Evolutionary conservation across 2,329 filamentous ascomycete genomes (phyloP), one percentile per base, ranked within the genome.

Genomic region (Botrytis tulipae): DNA sequence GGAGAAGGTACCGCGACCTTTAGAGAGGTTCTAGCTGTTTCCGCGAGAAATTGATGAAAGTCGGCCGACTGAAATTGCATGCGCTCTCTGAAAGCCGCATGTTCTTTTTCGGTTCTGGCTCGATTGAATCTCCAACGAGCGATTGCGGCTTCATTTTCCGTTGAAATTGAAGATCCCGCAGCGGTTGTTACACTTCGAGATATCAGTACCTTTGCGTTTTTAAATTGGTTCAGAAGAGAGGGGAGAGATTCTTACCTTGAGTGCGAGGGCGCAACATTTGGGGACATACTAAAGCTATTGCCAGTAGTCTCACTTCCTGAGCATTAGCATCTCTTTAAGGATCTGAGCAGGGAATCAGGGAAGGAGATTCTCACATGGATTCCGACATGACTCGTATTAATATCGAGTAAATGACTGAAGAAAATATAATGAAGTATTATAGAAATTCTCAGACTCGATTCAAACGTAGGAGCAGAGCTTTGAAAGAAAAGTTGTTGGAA

Each of bases 31-130:
- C 14, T 57, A 4, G 66, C 66, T n/a, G 37, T 42, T 9, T 57
- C 46, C 16, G 35, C 40, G 3, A 69, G 66, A 7, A 69, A 69
- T 22, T 57, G 66, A 20, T 69, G 66, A 9, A 57, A 69, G 20
- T 69, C 66, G 9, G 66, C 66, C 6, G 66, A 69, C 14, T 69
- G 66, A 20, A 69, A 69, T 32, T 57, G 37, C 16, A 69, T 69
- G 14, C 29, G 40, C 12, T 69, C 66, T 16, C 66, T 22, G 20
- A 69, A 69, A 9, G n/a, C 48, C 8, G 66, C n/a, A 40, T 69
- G 66, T 7, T 69, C 66, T 16, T n/a, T 42, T 1, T 69, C 66
- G 16, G 35, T 69, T 16, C 66, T 22, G 0, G 66, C 35, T 1
- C 66, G 4, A 4, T 32, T 42, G 3, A 69, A 69, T 14, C 2